These are phyloP conservation scores for Biancaea sappan DNA, from an alignment of 306 rosid genomes.

Conservation along the genomic window DNA sequence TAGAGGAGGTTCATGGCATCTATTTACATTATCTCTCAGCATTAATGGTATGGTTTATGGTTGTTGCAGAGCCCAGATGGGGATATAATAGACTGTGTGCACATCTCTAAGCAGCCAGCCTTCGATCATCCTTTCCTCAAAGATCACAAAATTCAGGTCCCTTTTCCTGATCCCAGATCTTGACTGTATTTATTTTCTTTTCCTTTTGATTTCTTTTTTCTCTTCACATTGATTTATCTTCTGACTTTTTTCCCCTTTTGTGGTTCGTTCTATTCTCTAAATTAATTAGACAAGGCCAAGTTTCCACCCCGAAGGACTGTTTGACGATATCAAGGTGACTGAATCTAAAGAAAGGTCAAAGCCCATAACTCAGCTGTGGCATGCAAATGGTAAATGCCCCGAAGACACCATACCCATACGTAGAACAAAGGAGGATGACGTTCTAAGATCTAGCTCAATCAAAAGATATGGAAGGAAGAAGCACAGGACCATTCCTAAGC, in stretches of 20 bases:
- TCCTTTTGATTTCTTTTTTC: neutral
- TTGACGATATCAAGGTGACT: conserved; percentile 67
- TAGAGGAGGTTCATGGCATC: neutral
- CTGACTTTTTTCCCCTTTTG: neutral
- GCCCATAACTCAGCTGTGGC: conserved; percentile 81
- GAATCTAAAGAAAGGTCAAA: conserved; percentile 51
- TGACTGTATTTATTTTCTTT: neutral
- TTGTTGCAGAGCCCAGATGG: conserved; percentile 94
- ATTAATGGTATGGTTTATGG: conserved; percentile 28
- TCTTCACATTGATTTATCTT: neutral
- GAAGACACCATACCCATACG: conserved; percentile 85
- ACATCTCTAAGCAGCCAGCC: conserved; percentile 85
- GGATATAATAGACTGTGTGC: conserved; percentile 87
- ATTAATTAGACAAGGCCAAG: conserved; percentile 68
- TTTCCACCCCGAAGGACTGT: conserved; percentile 87
- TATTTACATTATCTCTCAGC: conserved; percentile 2
- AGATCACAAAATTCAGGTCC: conserved; percentile 94
- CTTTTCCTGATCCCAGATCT: conserved; percentile 34
- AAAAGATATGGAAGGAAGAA: conserved; percentile 91
- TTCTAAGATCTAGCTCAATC: conserved; percentile 86
- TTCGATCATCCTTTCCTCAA: conserved; percentile 96
- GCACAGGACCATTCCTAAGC: conserved; percentile 72
- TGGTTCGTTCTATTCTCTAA: conserved; percentile 20
- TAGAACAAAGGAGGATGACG: conserved; percentile 85
- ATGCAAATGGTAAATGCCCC: conserved; percentile 77